Base-by-base conservation (phyloP, 257 asterid genomes). In the Fraxinus anomala region DNA sequence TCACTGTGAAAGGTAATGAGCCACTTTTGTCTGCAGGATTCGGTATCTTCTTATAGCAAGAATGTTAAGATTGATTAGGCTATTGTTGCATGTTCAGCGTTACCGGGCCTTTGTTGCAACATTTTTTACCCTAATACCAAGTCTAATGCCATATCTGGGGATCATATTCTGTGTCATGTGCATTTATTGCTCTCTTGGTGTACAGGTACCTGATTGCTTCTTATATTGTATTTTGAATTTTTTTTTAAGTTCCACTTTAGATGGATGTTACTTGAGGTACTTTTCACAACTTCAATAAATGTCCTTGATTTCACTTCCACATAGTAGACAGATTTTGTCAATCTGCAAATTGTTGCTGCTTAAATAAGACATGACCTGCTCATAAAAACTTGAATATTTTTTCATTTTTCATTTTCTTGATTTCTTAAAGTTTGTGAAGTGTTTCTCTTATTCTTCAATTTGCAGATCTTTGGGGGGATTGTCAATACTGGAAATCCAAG, bases 1-100 rank as follows among this genome's bases (percentile, higher is more conserved):
- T 12, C 17, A 42, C 21, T 56, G 28, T n/a, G 21, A 56, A 61
- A 63, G 13, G 14, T 23, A 63, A 63, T 63, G 34, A 24, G 36
- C n/a, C 36, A 23, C 69, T 65, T 73, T 42, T 71, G 26, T 68
- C 72, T 83, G 67, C 94, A 96, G 99, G 99, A 96, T 96, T 80
- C 97, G 99, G n/a, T 96, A 96, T 83, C 99, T 96, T 85, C 96
- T 96, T 49, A 91, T 96, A 79, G 98, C 97, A 80, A 92, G 99
- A 92, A 84, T 96, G 99, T 76, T 96, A 61, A 87, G 99, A 59
- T 82, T 96, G 87, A 91, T 96, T 69, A 91, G 98, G 92, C 97
- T 96, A 79, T 88, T 91, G 89, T 85, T 93, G 97, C 97, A 89
- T 76, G 97, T 96, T 75, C 80, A 74, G 70, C 96, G 88, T 39